Evolutionary conservation across 2,329 filamentous ascomycete species (phyloP).

Genomic region (Elsinoe batatas): DNA sequence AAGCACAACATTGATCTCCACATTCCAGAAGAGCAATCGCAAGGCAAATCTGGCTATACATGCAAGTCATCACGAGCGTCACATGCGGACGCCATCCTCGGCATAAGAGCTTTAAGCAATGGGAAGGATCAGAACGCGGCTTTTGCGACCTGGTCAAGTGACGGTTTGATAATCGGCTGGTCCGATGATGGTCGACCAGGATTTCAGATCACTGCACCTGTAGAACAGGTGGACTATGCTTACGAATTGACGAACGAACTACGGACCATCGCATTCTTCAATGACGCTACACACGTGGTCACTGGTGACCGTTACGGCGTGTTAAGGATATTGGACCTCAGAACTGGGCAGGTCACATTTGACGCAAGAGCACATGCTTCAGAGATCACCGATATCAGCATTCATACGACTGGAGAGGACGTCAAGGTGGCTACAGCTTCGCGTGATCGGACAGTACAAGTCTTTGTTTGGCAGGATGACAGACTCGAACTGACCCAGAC

Average conservation of each 20-base stretch:
- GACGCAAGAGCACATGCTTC: conserved; percentile 78
- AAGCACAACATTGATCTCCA: conserved; percentile 57
- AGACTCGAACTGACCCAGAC: conserved; percentile 69
- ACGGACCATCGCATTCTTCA: conserved; percentile 49
- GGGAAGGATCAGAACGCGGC: conserved; percentile 54
- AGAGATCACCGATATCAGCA: conserved; percentile 72
- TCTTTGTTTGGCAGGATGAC: conserved; percentile 56
- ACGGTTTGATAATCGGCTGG: conserved; percentile 78
- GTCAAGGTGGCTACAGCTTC: conserved; percentile 72
- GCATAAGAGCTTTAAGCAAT: conserved; percentile 56
- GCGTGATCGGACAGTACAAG: conserved; percentile 81
- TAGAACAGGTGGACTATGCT: conserved; percentile 52
- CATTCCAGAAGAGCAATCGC: background rate
- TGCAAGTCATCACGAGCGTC: conserved; percentile 29
- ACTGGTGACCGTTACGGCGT: conserved; percentile 82
- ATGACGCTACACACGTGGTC: conserved; percentile 57
- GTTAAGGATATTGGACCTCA: conserved; percentile 57
- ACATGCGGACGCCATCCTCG: conserved; percentile 53
- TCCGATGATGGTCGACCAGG: conserved; percentile 59
- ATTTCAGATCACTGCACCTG: conserved; percentile 52
- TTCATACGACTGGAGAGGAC: conserved; percentile 53
- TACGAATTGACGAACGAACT: conserved; percentile 46
- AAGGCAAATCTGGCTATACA: background rate
- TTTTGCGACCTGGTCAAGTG: conserved; percentile 83
- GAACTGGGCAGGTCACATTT: conserved; percentile 51